Conservation (phyloP, 176 grass and related monocot genomes). For the Musa acuminata region DNA sequence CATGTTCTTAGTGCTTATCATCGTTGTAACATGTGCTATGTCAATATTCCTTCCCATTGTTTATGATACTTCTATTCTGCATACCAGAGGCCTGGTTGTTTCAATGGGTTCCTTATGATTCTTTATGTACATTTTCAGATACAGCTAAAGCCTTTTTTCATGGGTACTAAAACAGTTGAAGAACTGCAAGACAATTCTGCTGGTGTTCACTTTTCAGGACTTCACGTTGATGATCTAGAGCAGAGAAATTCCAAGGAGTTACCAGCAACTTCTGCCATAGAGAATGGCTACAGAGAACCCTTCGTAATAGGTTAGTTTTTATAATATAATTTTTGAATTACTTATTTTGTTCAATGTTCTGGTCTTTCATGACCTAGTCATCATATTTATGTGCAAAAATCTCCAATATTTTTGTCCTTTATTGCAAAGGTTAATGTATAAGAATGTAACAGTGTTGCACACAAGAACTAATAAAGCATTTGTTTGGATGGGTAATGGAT, state of each 20-base stretch:
- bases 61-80: no score
- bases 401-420: no score
- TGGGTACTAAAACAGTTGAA: slow-evolving; percentile 63
- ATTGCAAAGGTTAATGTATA: no score
- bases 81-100: neutral
- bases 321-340: neutral
- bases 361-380: neutral
- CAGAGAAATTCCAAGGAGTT: slow-evolving; percentile 15
- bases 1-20: no score
- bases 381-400: neutral
- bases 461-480: no score
- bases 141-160: slow-evolving; percentile 16
- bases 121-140: neutral
- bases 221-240: slow-evolving; percentile 32
- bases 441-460: no score
- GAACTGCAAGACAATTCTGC: slow-evolving; percentile 41
- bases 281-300: slow-evolving; percentile 70
- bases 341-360: neutral
- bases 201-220: slow-evolving; percentile 44
- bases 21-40: no score
- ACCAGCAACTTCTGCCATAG: slow-evolving; percentile 40
- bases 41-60: no score
- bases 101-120: neutral
- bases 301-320: slow-evolving; percentile 74
- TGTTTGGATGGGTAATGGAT: no score